Evolutionary conservation across 345 rosid genomes (phyloP), one percentile per base, ranked within the genome.

Genomic region (Salix udensis): DNA sequence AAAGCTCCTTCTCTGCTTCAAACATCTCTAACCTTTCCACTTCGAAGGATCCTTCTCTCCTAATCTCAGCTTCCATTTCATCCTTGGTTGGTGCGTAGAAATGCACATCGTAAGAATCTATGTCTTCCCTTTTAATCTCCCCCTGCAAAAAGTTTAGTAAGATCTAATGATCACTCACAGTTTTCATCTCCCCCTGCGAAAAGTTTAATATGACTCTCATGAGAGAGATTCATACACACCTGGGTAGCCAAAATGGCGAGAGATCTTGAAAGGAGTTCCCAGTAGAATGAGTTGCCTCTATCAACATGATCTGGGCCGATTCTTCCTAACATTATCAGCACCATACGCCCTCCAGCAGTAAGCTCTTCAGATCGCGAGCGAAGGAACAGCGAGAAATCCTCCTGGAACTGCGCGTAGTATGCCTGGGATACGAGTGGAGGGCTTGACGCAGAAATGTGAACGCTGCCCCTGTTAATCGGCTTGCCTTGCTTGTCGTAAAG

Each of bases 261-360:
- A 44, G 94, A 86, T 82, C 85, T 83, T 11, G 91, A 72, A 36
- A 95, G 89, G 72, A 92, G 86, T 68, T 90, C 88, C 98, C 97
- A 92, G 18, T 86, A 85, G 87, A 88, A 88, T 44, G 94, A 90
- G 84, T 92, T 92, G 85, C 97, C 98, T 78, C 97, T 83, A 55
- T 95, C 98, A 10, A 89, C 85, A 81, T 88, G 93, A 74, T 84
- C 77, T 2, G 65, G 81, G 50, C 90, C 91, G 68, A 81, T 79
- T 81, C 98, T 88, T 70, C 98, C 98, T 2, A 89, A 76, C 55
- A 87, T 53, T 39, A 91, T 91, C 48, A 93, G 79, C 66, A 93
- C 93, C 94, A 93, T 92, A 78, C 88, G 84, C 3, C 97, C 97
- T 12, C 79, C 86, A 4, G 77, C 0, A 52, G 79, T 80, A 11